Percentiles rank a stretch among this genome's conserved stretches.
phyloP scores from a whole-genome alignment of 73 alveolate genomes.

The Paramecium biaurelia region DNA sequence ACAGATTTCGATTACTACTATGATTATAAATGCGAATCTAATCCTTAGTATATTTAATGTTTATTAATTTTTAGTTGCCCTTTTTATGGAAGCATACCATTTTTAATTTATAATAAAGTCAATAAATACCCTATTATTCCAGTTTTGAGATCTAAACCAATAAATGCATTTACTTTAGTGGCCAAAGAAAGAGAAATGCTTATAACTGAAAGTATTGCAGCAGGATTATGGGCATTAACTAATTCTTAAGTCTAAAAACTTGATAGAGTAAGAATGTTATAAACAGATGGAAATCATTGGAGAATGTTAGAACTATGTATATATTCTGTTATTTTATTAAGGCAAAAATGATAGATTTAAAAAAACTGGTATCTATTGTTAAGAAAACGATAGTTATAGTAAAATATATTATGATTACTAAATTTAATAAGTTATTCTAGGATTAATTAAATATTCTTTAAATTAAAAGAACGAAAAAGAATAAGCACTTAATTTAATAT shows the following conservation, averaged over 20 bases:
- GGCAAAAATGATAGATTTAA: conserved; percentile 38
- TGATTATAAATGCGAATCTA: conserved; percentile 53
- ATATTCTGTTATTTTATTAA: background rate
- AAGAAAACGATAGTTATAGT: background rate
- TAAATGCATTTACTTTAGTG: background rate
- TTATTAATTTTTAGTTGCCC: conserved; percentile 9
- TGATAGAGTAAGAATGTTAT: background rate
- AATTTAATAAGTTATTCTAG: conserved; percentile 42
- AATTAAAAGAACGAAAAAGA: conserved; percentile 58
- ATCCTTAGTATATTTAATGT: background rate
- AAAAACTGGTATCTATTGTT: conserved; percentile 36
- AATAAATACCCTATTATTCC: conserved; percentile 54
- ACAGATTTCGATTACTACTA: conserved; percentile 62
- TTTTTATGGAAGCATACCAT: conserved; percentile 53
- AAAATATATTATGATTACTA: conserved; percentile 50
- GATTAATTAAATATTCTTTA: conserved; percentile 41
- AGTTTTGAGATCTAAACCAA: background rate
- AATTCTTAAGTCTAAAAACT: conserved; percentile 25
- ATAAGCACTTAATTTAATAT: conserved; percentile 42
- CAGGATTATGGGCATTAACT: conserved; percentile 59
- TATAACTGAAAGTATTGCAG: conserved; percentile 35
- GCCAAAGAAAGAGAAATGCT: conserved; percentile 49
- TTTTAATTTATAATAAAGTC: conserved; percentile 48
- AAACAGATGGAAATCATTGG: conserved; percentile 67
- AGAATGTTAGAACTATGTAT: conserved; percentile 50